phyloP scores from a whole-genome alignment of 352 stramenopile species.

The Globisporangium cederbergense region DNA sequence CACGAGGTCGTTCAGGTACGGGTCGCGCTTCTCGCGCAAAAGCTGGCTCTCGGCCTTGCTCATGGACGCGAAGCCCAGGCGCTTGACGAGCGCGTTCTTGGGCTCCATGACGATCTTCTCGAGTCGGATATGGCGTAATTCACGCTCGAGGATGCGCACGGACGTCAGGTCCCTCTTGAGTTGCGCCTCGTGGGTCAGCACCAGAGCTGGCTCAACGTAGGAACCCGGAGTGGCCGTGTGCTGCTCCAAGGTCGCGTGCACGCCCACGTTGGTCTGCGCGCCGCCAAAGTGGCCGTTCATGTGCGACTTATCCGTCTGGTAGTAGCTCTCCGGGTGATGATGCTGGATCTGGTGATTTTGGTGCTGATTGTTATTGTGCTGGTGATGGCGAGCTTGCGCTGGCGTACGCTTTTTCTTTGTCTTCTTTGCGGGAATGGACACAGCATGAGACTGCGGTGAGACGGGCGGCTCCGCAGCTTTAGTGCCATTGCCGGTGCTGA shows the following conservation, averaged over 20 bases:
- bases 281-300: slow-evolving; percentile 18
- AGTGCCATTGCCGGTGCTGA: neutral
- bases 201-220: slow-evolving; percentile 36
- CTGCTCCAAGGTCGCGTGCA: slow-evolving; percentile 11
- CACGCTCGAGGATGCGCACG: slow-evolving; percentile 43
- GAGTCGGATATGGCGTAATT: slow-evolving; percentile 44
- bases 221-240: slow-evolving; percentile 18
- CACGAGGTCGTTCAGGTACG: slow-evolving; percentile 47
- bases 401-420: slow-evolving; percentile 29
- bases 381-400: neutral
- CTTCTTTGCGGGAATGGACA: neutral
- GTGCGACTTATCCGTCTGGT: slow-evolving; percentile 13
- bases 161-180: slow-evolving; percentile 44
- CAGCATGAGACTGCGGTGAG: neutral
- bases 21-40: slow-evolving; percentile 28
- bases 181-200: slow-evolving; percentile 34
- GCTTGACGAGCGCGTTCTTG: slow-evolving; percentile 16
- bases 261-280: slow-evolving; percentile 5
- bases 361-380: neutral
- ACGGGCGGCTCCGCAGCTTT: neutral
- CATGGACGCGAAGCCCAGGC: slow-evolving; percentile 25
- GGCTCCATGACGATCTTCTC: slow-evolving; percentile 32
- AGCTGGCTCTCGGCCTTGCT: slow-evolving; percentile 18
- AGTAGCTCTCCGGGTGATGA: slow-evolving; percentile 16
- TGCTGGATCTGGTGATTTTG: neutral